A percentile compares a stretch with the other conserved stretches of the same genome.
Evolutionary conservation across 2,329 filamentous ascomycete species (phyloP).

Genomic region (Fusarium domesticum): DNA sequence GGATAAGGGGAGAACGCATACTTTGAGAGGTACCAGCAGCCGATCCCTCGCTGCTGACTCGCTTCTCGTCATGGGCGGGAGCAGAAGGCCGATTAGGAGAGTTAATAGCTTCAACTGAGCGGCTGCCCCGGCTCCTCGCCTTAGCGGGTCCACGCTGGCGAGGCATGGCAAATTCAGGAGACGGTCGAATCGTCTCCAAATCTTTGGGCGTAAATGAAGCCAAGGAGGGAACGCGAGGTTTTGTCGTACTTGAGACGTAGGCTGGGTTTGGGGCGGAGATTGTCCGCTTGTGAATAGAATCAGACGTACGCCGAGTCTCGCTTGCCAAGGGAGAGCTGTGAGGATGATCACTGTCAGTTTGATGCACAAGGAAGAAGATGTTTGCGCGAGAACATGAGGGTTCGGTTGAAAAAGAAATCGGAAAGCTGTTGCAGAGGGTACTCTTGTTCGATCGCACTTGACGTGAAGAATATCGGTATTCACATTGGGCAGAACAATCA

Average conservation of each 20-base stretch:
- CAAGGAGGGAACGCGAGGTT: constrained; percentile 19
- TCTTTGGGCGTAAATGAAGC: constrained; percentile 16
- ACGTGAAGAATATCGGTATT: not conserved
- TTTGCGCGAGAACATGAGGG: not conserved
- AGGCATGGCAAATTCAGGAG: constrained; percentile 14
- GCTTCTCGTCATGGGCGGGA: not conserved
- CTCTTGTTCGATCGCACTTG: not conserved
- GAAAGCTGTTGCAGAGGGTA: not conserved
- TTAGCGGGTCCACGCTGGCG: constrained; percentile 11
- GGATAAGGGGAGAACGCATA: not conserved
- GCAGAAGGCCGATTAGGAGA: not conserved
- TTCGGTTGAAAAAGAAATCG: not conserved
- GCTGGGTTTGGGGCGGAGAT: constrained; percentile 49
- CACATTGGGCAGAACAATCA: not conserved
- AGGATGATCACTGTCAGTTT: constrained; percentile 1
- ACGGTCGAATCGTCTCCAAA: constrained; percentile 16
- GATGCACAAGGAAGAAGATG: not conserved
- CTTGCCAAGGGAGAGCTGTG: constrained; percentile 4
- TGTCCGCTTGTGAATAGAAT: constrained; percentile 46
- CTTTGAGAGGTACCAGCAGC: not conserved
- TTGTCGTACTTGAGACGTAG: constrained; percentile 18
- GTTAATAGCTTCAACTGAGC: not conserved
- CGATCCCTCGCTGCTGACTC: not conserved
- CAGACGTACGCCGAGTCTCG: constrained; percentile 15
- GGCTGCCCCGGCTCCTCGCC: constrained; percentile 13